phyloP scores from a whole-genome alignment of 2,329 filamentous ascomycete species.

The Lachnellula subtilissima region DNA sequence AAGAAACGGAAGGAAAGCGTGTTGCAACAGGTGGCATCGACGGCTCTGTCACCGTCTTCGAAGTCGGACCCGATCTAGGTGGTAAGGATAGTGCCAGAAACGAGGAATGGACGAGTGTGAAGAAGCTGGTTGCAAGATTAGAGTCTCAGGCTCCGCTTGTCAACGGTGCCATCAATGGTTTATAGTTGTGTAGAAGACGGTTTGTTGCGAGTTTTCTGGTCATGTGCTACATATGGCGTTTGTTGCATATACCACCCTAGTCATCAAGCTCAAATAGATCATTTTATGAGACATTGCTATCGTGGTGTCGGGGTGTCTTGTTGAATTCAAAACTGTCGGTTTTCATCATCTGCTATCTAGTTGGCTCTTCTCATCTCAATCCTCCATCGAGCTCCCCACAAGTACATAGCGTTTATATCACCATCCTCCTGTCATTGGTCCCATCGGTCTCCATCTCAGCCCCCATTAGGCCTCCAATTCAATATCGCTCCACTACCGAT shows the following conservation, averaged over 20 bases:
- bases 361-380: background rate
- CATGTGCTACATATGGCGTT: slow-evolving; percentile 10
- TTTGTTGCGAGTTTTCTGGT: slow-evolving; percentile 3
- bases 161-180: slow-evolving; percentile 21
- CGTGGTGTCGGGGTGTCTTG: background rate
- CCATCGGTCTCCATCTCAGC: no score
- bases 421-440: no score
- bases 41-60: slow-evolving; percentile 85
- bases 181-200: slow-evolving; percentile 4
- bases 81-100: slow-evolving; percentile 77
- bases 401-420: no score
- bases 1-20: slow-evolving; percentile 79
- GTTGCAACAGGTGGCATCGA: slow-evolving; percentile 90
- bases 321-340: background rate
- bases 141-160: slow-evolving; percentile 43
- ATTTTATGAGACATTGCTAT: background rate
- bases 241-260: slow-evolving; percentile 13
- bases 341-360: background rate
- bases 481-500: no score
- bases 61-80: slow-evolving; percentile 76
- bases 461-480: no score
- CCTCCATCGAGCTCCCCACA: no score
- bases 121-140: slow-evolving; percentile 76
- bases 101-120: slow-evolving; percentile 91
- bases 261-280: slow-evolving; percentile 7